Evolutionary conservation across 331 rosid genomes (phyloP).

Genomic region (Arachis monticola): DNA sequence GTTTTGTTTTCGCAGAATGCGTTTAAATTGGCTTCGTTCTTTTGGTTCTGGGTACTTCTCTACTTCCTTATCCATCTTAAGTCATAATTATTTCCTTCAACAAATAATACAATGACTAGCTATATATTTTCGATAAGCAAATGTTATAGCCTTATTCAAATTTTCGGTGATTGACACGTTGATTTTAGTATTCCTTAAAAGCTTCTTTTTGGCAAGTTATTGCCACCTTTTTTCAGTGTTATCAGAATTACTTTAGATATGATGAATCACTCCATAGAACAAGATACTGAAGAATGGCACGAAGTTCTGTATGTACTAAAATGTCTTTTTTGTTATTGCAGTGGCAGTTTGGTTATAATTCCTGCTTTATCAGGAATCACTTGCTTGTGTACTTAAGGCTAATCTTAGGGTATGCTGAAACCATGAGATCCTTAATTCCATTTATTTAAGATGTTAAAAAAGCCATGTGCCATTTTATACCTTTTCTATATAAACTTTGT

Average conservation of each 20-base stretch:
- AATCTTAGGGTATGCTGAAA: constrained; percentile 78
- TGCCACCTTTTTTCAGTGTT: not conserved
- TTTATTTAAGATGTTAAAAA: constrained; percentile 2
- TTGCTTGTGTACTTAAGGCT: constrained; percentile 80
- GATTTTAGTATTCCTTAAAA: too few relatives aligned
- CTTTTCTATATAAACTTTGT: constrained; percentile 35
- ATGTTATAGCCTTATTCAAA: not conserved
- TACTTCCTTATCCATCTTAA: constrained; percentile 45
- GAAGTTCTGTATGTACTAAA: constrained; percentile 20
- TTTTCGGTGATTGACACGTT: not conserved
- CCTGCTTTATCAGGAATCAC: constrained; percentile 87
- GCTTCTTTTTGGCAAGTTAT: not conserved
- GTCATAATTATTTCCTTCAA: constrained; percentile 18
- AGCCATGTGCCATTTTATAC: constrained; percentile 25
- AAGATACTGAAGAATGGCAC: not conserved
- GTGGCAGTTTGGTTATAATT: constrained; percentile 97
- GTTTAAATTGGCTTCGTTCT: constrained; percentile 94
- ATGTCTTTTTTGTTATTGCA: constrained; percentile 49
- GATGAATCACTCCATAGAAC: constrained; percentile 9
- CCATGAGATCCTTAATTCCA: constrained; percentile 7
- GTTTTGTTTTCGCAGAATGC: constrained; percentile 76
- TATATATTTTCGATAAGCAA: not conserved
- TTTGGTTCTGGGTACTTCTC: constrained; percentile 95
- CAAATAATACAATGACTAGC: not conserved
- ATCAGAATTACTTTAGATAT: not conserved